Evolutionary conservation across 2,329 filamentous ascomycete species (phyloP).

Genomic region (Paecilomyces sp.): DNA sequence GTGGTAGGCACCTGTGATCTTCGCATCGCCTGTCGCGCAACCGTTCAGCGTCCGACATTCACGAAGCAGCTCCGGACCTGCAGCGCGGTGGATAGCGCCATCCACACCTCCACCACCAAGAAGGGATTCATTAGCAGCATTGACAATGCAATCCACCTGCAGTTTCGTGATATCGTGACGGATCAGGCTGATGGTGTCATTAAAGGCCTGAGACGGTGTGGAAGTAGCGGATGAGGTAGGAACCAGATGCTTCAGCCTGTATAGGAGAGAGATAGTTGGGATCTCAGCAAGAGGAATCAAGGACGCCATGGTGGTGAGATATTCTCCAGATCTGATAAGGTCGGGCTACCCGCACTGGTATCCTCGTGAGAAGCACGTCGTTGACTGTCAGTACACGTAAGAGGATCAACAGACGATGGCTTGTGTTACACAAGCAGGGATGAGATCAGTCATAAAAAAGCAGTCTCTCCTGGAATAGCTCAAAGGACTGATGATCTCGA

Average conservation of each 20-base stretch:
- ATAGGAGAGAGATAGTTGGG: constrained; percentile 51
- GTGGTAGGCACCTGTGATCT: constrained; percentile 71
- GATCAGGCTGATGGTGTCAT: constrained; percentile 55
- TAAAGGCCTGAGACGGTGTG: constrained; percentile 44
- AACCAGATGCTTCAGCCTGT: constrained; percentile 49
- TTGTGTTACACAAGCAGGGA: neutral
- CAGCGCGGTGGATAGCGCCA: constrained; percentile 77
- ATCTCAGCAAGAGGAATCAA: constrained; percentile 26
- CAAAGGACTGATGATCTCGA: neutral
- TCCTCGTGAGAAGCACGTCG: neutral
- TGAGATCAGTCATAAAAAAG: neutral
- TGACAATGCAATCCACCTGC: constrained; percentile 75
- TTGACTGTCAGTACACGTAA: neutral
- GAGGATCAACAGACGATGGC: neutral
- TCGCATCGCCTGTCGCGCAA: constrained; percentile 71
- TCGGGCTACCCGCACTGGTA: neutral
- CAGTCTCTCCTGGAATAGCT: neutral
- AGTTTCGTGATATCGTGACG: constrained; percentile 77
- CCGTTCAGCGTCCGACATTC: constrained; percentile 69
- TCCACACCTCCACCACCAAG: constrained; percentile 87
- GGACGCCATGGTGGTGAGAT: neutral
- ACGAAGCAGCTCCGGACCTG: constrained; percentile 58
- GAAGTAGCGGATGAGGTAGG: constrained; percentile 20
- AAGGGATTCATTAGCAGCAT: constrained; percentile 76
- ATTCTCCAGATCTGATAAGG: neutral